Evolutionary conservation across 2,329 filamentous ascomycete species (phyloP), one percentile per base, ranked within the genome.

Genomic region (Pseudogymnoascus sp.): DNA sequence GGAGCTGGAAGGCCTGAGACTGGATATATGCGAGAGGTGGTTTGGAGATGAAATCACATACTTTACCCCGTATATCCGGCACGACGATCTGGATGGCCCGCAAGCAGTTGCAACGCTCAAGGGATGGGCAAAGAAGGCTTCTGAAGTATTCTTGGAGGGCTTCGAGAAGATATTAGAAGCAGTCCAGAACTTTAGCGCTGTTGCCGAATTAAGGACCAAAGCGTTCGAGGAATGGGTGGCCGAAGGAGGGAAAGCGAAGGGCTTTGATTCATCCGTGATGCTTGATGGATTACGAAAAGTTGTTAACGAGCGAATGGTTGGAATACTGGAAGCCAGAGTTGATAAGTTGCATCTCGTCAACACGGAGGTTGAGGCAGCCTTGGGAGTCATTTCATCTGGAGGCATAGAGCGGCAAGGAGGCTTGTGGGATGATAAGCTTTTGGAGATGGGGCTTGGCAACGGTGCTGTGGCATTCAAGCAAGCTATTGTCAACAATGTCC

Each of bases 1-100:
- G 62, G 76, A 78, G 0, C 75, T 95, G 1, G 85, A 90, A 67
- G 88, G 88, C 15, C 77, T 96, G 11, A 84, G 89, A 37, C 77
- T 97, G 26, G 91, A 96, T 71, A 77, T 95, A 9, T 86, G 91
- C 70, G 85, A 88, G 67, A 82, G 82, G 19, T 96, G 92, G 89
- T 89, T 95, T 66, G 83, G 89, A 17, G 86, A 92, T 7, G 91
- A 96, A 65, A 89, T 96, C 44, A 85, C 84, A 56, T 89, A 88
- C 67, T 97, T 96, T 72, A 93, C 87, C 0, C 93, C 93, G 0
- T 96, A 91, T 77, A 89, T 96, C 37, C 86, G 90, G 31, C 87
- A 96, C 69, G 90, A 93, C 67, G 89, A 95, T 67, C 75, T 90
- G 4, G 83, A 86, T 23, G 84, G 82, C 19, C 75, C 78, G 23